Evolutionary conservation across 1,139 yeast species (phyloP).

Genomic region (Pichia sp.): DNA sequence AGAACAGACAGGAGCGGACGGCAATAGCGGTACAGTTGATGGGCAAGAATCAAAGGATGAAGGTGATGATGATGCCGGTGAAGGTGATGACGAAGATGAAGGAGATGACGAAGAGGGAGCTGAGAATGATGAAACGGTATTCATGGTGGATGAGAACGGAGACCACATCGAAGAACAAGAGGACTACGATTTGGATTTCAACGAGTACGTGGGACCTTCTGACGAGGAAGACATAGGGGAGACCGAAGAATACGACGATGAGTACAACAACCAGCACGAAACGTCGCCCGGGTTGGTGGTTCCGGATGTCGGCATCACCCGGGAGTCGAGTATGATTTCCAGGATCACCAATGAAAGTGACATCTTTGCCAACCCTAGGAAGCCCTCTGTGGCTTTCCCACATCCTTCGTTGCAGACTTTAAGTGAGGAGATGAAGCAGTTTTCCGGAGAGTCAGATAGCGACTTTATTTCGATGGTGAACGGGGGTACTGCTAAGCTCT

Average conservation of each 20-base stretch:
- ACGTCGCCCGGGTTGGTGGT: constrained; percentile 10
- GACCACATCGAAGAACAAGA: constrained; percentile 9
- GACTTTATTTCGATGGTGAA: constrained; percentile 2
- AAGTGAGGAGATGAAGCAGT: constrained; percentile 12
- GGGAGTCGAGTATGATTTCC: constrained; percentile 19
- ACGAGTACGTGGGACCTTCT: constrained; percentile 6
- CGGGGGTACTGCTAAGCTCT: not conserved
- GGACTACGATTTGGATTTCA: constrained; percentile 12
- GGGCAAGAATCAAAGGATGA: not conserved
- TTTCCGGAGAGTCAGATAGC: constrained; percentile 4
- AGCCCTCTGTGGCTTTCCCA: constrained; percentile 7
- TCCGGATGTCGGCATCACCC: constrained; percentile 16
- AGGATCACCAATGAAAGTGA: constrained; percentile 16
- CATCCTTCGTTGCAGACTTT: constrained; percentile 11
- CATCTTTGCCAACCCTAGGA: constrained; percentile 11
- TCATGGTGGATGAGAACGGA: constrained; percentile 10
- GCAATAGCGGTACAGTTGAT: not conserved
- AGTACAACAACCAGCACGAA: constrained; percentile 6
- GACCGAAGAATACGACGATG: constrained; percentile 14
- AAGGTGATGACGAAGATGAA: not conserved
- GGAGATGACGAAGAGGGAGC: not conserved
- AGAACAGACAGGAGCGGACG: not conserved
- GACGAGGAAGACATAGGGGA: constrained; percentile 12
- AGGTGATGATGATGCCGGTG: not conserved
- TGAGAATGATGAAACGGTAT: constrained; percentile 4